Evolutionary conservation across 495 filamentous ascomycete species (phyloP), one percentile per base, ranked within the genome.

Genomic region (Cairneyella variabilis): DNA sequence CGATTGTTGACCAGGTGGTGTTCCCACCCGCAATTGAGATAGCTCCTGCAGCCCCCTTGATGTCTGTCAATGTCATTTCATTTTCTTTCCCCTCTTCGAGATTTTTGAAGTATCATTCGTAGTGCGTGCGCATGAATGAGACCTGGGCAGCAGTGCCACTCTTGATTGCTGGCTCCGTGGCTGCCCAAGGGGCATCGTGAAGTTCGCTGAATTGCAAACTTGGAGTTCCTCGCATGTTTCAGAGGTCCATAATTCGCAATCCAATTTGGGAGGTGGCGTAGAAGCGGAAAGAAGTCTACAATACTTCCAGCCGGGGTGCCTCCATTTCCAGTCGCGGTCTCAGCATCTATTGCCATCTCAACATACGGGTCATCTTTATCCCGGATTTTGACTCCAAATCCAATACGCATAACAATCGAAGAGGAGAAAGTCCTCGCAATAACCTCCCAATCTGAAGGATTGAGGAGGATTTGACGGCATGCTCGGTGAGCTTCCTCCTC

Each of bases 211-310:
- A 60, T 57, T 18, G 53, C 48, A 38, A 26, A 56, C 6, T 43
- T 41, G 38, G 27, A 59, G 12, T 54, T 28, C 3, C 51, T 21
- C 7, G 57, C 51, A 48, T 41, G 43, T 22, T 46, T 45, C 3
- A 59, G 23, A 17, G 57, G 58, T 58, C 68, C 61, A 53, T 71
- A 68, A 48, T 70, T 67, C 41, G 69, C 73, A 6, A 79, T 45
- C 68, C 70, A 70, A 36, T 59, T 65, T 9, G 66, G 75, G 2
- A 68, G 66, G 51, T 30, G 68, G 63, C 69, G 43, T 10, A 39
- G 17, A 63, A 60, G 49, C 54, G 73, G 74, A 36, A 76, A 69
- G 57, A 67, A 69, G 51, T 78, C 75, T 21, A 76, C 70, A 7
- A 76, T 54, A 4, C 66, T 72, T 7, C 60, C 64, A 5, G 58